These are phyloP conservation scores for Aphanomyces stellatus DNA, from an alignment of 352 stramenopile species.

Conservation along the genomic window DNA sequence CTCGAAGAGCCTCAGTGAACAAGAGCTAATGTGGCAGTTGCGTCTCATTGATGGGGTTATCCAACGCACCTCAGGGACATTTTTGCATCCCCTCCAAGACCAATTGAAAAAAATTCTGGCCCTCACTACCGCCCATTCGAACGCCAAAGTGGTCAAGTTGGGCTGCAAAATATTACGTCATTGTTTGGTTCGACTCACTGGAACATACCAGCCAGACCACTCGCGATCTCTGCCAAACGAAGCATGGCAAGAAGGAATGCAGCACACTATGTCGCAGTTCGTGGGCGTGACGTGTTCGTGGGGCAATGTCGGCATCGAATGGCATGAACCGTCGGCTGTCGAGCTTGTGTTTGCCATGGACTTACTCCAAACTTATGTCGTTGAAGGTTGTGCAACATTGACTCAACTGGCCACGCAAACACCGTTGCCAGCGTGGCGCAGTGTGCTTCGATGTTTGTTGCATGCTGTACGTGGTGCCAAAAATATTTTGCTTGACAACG, in stretches of 20 bases:
- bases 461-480: conserved; percentile 35
- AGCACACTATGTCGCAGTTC: conserved; percentile 40
- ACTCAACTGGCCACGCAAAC: not conserved
- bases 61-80: conserved; percentile 22
- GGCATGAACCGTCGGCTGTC: conserved; percentile 48
- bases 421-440: conserved; percentile 28
- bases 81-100: conserved; percentile 31
- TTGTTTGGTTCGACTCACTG: conserved; percentile 34
- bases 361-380: conserved; percentile 40
- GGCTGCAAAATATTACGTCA: conserved; percentile 36
- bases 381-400: conserved; percentile 9
- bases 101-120: conserved; percentile 36
- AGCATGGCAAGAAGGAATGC: conserved; percentile 33
- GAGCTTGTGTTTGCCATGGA: conserved; percentile 49
- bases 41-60: conserved; percentile 46
- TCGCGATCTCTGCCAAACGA: conserved; percentile 45
- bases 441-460: conserved; percentile 36
- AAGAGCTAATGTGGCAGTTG: conserved; percentile 44
- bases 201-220: conserved; percentile 43
- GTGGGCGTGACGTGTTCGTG: conserved; percentile 42
- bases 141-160: conserved; percentile 52
- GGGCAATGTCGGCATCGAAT: conserved; percentile 39
- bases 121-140: conserved; percentile 34
- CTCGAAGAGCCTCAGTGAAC: conserved; percentile 3
- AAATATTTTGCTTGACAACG: conserved; percentile 41